Conservation (phyloP, 371 early-diverging fungal genomes). For the Mortierella polycephala region DNA sequence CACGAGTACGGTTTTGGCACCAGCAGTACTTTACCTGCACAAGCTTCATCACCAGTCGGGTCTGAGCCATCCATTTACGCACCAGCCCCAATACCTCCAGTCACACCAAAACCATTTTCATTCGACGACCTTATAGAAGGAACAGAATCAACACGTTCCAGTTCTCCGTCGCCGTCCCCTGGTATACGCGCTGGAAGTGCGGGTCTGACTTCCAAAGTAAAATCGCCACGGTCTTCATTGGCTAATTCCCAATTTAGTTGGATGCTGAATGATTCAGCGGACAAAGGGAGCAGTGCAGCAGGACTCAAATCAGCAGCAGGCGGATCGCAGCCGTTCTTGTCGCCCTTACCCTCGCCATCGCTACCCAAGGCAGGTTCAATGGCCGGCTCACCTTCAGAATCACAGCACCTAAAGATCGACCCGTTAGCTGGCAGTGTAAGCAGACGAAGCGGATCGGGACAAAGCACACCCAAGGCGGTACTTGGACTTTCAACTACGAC, state of each 20-base stretch:
- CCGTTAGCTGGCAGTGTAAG: conserved; percentile 40
- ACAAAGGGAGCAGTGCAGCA: neutral
- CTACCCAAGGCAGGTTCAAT: conserved; percentile 10
- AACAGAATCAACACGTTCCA: neutral
- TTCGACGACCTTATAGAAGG: conserved; percentile 51
- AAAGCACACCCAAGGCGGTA: neutral
- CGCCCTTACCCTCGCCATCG: conserved; percentile 8
- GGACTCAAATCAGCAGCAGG: neutral
- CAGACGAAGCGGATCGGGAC: conserved; percentile 8
- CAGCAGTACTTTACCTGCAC: neutral
- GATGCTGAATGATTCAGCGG: conserved; percentile 34
- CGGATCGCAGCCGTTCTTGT: neutral
- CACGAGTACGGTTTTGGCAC: conserved; percentile 5
- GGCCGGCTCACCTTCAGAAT: conserved; percentile 6
- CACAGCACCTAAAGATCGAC: conserved; percentile 35
- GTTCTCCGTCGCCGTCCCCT: conserved; percentile 6
- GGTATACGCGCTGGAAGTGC: conserved; percentile 5
- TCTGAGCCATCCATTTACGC: neutral
- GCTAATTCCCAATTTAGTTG: conserved; percentile 50
- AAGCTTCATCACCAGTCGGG: neutral
- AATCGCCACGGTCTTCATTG: conserved; percentile 48
- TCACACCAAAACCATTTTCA: conserved; percentile 43
- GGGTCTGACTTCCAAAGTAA: conserved; percentile 15
- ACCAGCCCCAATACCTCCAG: neutral
- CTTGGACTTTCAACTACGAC: conserved; percentile 4